phyloP scores from a whole-genome alignment of 306 rosid species.

The Sesbania bispinosa region DNA sequence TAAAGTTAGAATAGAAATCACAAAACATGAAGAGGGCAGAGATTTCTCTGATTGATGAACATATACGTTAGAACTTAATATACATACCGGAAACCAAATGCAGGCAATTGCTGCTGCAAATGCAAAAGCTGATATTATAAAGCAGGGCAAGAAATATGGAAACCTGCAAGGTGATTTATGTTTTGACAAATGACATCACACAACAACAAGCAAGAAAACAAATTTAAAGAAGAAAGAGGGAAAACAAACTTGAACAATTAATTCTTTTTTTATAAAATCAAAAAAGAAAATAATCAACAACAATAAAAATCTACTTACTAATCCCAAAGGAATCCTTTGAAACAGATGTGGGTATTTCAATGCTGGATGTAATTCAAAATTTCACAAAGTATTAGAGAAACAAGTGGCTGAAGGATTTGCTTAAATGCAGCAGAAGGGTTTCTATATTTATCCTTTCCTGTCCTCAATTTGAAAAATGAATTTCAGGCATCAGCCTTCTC shows the following conservation, averaged over 20 bases:
- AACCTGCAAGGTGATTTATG: constrained; percentile 26
- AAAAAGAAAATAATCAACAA: no score
- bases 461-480: no score
- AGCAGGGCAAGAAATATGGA: no score
- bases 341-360: constrained; percentile 63
- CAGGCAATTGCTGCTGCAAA: no score
- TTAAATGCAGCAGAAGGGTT: background rate
- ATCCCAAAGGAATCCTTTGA: constrained; percentile 65
- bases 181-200: constrained; percentile 5
- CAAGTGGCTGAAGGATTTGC: background rate
- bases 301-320: constrained; percentile 43
- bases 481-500: no score
- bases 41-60: background rate
- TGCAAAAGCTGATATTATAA: no score
- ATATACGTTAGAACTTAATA: background rate
- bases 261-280: no score
- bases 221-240: no score
- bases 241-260: no score
- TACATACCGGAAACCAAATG: constrained; percentile 45
- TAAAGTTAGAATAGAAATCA: background rate
- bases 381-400: background rate
- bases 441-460: no score
- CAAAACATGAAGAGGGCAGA: background rate
- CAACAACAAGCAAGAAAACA: background rate
- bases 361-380: constrained; percentile 54